These are phyloP conservation scores for Fusarium guadeloupense DNA, from an alignment of 2,329 filamentous ascomycete genomes.

Conservation along the genomic window DNA sequence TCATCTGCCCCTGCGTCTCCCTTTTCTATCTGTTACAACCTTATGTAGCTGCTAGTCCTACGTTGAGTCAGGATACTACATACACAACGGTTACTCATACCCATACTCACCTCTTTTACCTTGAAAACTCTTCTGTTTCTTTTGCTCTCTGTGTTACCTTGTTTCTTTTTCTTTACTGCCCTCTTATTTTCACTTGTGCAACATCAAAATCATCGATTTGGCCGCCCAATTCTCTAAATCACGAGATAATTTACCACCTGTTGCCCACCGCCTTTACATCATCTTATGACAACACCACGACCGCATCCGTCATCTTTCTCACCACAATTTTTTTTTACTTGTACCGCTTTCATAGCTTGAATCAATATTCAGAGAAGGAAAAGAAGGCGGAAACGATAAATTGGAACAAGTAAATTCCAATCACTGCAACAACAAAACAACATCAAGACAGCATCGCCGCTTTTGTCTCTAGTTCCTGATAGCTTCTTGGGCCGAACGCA, in stretches of 20 bases:
- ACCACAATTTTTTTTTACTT: neutral
- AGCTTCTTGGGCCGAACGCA: constrained; percentile 18
- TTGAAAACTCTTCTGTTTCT: constrained; percentile 9
- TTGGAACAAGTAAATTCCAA: constrained; percentile 10
- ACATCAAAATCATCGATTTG: neutral
- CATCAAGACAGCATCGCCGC: constrained; percentile 15
- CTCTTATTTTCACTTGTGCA: neutral
- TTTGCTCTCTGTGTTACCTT: constrained; percentile 13
- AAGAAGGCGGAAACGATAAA: constrained; percentile 15
- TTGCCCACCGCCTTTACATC: constrained; percentile 31
- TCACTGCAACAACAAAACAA: constrained; percentile 12
- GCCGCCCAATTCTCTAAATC: constrained; percentile 14
- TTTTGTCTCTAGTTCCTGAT: constrained; percentile 3
- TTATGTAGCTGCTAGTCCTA: constrained; percentile 23
- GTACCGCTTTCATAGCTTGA: neutral
- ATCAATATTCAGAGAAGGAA: constrained; percentile 14
- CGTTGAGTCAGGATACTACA: constrained; percentile 20
- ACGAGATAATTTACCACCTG: constrained; percentile 25
- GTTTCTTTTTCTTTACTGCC: neutral
- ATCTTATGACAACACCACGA: constrained; percentile 3
- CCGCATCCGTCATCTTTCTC: constrained; percentile 22
- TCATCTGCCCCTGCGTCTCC: constrained; percentile 7
- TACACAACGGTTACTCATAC: constrained; percentile 5
- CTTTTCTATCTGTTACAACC: constrained; percentile 24
- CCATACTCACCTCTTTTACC: constrained; percentile 6